Evolutionary conservation across 2,329 filamentous ascomycete genomes (phyloP).

Genomic region (Gliomastix tumulicola): DNA sequence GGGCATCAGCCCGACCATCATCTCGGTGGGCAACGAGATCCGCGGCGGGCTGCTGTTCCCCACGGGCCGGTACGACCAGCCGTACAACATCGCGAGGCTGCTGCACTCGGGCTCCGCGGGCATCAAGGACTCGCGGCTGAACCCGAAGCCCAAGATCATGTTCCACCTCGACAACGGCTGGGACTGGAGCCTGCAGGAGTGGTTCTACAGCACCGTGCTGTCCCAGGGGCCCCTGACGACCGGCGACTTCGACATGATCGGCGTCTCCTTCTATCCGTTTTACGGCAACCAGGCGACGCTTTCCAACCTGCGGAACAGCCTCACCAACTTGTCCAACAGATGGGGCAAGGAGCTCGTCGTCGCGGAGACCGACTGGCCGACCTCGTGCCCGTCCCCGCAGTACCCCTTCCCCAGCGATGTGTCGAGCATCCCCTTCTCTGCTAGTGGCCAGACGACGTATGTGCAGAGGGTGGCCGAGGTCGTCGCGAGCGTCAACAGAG

Average conservation of each 20-base stretch:
- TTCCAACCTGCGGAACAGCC: slow-evolving; percentile 42
- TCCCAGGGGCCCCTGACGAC: slow-evolving; percentile 38
- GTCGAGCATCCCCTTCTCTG: slow-evolving; percentile 52
- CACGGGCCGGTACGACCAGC: slow-evolving; percentile 46
- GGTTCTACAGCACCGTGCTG: slow-evolving; percentile 56
- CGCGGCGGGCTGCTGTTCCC: slow-evolving; percentile 61
- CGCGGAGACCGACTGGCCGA: slow-evolving; percentile 66
- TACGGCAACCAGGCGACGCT: slow-evolving; percentile 55
- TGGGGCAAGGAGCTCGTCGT: slow-evolving; percentile 64
- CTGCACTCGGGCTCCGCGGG: slow-evolving; percentile 58
- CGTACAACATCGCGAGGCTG: slow-evolving; percentile 54
- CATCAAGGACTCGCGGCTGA: slow-evolving; percentile 54
- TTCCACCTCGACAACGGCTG: slow-evolving; percentile 73
- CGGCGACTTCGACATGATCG: slow-evolving; percentile 63
- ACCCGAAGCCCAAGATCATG: slow-evolving; percentile 59
- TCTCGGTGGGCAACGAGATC: slow-evolving; percentile 72
- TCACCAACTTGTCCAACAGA: slow-evolving; percentile 51
- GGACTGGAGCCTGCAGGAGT: slow-evolving; percentile 59
- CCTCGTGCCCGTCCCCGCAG: slow-evolving; percentile 49
- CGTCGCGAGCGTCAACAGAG: slow-evolving; percentile 44
- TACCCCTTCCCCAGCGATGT: slow-evolving; percentile 56
- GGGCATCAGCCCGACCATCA: slow-evolving; percentile 49
- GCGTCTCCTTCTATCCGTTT: slow-evolving; percentile 69
- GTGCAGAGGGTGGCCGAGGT: slow-evolving; percentile 51
- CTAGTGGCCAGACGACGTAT: slow-evolving; percentile 55